A percentile compares a stretch with the other conserved stretches of the same genome.
Evolutionary conservation across 163 green algal genomes (phyloP).

Genomic region (Coccomyxa subellipsoidea): DNA sequence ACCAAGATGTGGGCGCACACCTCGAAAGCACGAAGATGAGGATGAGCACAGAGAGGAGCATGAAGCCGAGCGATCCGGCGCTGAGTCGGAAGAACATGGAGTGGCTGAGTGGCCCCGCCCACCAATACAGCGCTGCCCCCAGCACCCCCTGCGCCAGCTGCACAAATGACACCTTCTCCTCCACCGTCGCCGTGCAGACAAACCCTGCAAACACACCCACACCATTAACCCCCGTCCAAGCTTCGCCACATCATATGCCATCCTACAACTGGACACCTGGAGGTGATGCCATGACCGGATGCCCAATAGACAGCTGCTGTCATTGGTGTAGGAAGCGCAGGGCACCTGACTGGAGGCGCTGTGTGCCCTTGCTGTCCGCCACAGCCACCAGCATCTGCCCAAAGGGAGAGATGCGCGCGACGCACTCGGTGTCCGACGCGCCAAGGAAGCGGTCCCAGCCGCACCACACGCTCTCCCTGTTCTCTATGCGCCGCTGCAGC

Average conservation of each 20-base stretch:
- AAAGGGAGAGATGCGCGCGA: constrained; percentile 29
- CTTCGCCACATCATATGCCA: too few species aligned
- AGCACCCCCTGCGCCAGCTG: constrained; percentile 8
- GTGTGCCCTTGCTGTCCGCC: constrained; percentile 13
- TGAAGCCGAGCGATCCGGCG: constrained; percentile 41
- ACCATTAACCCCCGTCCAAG: too few species aligned
- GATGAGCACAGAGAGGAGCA: constrained; percentile 46
- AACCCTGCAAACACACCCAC: not conserved
- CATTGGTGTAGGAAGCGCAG: not conserved
- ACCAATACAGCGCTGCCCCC: constrained; percentile 40
- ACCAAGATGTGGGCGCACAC: too few species aligned
- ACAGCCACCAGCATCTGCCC: constrained; percentile 31
- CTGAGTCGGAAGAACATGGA: constrained; percentile 50
- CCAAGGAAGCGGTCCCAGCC: constrained; percentile 28
- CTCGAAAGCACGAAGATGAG: constrained; percentile 50
- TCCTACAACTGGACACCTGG: too few species aligned
- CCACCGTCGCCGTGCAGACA: not conserved
- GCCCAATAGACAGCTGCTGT: not conserved
- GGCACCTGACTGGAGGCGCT: not conserved
- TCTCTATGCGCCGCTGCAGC: constrained; percentile 15
- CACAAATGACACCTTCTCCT: not conserved
- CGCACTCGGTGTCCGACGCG: constrained; percentile 18
- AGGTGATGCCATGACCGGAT: not conserved
- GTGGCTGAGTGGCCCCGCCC: constrained; percentile 28
- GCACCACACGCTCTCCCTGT: constrained; percentile 35